Evolutionary conservation across 225 moss, liverwort and hornwort genomes (phyloP).

Genomic region (Antitrichia curtipendula): DNA sequence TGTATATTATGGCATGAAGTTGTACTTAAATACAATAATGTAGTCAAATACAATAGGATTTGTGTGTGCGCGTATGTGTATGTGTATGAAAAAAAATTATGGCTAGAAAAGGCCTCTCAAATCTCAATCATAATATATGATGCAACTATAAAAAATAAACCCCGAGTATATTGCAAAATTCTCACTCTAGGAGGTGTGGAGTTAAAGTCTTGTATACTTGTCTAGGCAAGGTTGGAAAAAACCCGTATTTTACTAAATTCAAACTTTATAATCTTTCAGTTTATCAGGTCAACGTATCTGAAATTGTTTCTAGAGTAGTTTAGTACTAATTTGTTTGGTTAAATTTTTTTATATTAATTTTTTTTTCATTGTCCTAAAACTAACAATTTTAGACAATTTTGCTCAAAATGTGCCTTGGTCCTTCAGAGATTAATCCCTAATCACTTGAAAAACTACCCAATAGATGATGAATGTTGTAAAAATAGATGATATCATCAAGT

Average conservation of each 20-base stretch:
- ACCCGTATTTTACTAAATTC: rapidly evolving
- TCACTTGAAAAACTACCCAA: no score
- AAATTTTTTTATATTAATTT: no score
- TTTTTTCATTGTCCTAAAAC: no score
- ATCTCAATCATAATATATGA: not conserved
- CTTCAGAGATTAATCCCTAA: no score
- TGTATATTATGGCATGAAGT: not conserved
- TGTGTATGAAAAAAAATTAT: not conserved
- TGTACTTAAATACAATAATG: not conserved
- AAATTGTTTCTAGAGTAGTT: not conserved
- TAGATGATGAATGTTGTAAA: not conserved
- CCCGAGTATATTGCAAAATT: rapidly evolving
- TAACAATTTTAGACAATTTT: no score
- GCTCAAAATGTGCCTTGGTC: no score
- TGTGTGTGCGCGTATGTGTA: not conserved
- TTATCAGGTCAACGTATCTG: rapidly evolving
- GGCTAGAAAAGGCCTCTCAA: not conserved
- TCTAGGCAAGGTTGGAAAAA: not conserved
- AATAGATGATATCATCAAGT: not conserved
- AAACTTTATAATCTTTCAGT: not conserved
- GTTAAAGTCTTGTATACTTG: not conserved
- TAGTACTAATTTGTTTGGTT: not conserved
- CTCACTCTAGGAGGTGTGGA: not conserved
- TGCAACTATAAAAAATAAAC: not conserved
- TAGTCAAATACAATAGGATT: not conserved